Base-by-base conservation (phyloP, 495 filamentous ascomycete genomes). In the Lophiotrema nucula region DNA sequence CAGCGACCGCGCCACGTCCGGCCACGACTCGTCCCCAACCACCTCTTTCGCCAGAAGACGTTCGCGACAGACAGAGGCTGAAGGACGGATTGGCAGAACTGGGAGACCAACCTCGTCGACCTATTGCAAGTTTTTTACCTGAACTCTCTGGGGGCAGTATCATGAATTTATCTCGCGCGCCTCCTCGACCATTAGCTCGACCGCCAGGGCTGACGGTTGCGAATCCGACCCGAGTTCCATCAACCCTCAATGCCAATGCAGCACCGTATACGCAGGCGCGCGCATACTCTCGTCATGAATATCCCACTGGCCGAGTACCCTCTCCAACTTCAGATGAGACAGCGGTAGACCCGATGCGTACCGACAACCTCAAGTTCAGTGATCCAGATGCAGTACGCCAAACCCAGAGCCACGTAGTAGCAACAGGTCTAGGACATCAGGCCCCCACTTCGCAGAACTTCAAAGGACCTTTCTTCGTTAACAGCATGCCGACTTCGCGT, bases 401-500 rank as follows among this genome's bases (percentile, higher is more conserved):
- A 16, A 18, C 18, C 24, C 53, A 16, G 25, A 39, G 15, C n/a
- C 37, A 35, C n/a, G 55, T 56, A 25, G 49, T 60, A 18, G 49
- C 51, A 21, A 46, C 37, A 11, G 58, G 64, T 1, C 33, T 62
- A 13, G 22, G 28, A 22, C 59, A 56, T 8, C 49, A 58, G 38
- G 24, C 12, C 4, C 64, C 66, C 0, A 68, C 58, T n/a, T 47
- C 47, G 1, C 63, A 67, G 44, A 60, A 62, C 46, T 58, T 68
- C 27, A 57, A 56, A 1, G 67, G 67, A 4, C 66, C 69, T 2
- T 70, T 70, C 52, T 69, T 71, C 46, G 21, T 23, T 11, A 61
- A 58, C n/a, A 27, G 50, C 2, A 61, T 54, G 21, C 56, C 65
- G n/a, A 56, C 60, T 2, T 8, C 56, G 11, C 42, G 39, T 15